Conservation (phyloP, 495 filamentous ascomycete species). For the Aspergillus coremiiformis region DNA sequence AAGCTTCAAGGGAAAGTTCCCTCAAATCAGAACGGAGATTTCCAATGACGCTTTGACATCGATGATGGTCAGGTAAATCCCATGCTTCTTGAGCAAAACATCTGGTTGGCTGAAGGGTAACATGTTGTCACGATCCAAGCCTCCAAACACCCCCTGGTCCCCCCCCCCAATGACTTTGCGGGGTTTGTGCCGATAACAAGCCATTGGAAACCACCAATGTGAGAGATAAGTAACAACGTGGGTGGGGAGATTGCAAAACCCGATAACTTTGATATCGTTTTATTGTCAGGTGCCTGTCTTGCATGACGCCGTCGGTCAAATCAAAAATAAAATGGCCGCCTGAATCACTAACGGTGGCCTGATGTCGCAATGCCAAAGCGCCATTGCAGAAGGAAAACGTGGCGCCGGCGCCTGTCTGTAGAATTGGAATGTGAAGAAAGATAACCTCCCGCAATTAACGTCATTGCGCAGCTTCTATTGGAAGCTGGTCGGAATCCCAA, state of each 20-base stretch:
- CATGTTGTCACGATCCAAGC: neutral
- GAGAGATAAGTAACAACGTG: slow-evolving; percentile 7
- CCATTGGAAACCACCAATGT: slow-evolving; percentile 4
- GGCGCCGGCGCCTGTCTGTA: slow-evolving; percentile 18
- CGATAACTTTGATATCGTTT: slow-evolving; percentile 8
- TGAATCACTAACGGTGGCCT: neutral
- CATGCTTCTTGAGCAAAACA: slow-evolving; percentile 1
- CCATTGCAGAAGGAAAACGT: slow-evolving; percentile 13
- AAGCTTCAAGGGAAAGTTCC: neutral
- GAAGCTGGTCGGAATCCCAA: neutral
- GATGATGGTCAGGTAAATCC: neutral
- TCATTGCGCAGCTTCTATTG: neutral
- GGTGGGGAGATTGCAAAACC: slow-evolving; percentile 2
- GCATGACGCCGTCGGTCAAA: slow-evolving; percentile 1
- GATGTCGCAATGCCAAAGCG: slow-evolving; percentile 13
- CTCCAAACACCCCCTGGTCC: neutral
- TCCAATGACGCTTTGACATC: slow-evolving; percentile 12
- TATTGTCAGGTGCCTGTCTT: slow-evolving; percentile 7
- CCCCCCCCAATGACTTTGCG: slow-evolving; percentile 6
- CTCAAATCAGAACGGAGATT: slow-evolving; percentile 3
- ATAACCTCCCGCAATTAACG: slow-evolving; percentile 2
- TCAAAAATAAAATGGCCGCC: neutral
- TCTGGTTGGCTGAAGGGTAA: neutral
- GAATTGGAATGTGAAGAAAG: slow-evolving; percentile 2
- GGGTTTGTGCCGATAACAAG: slow-evolving; percentile 11